phyloP scores from a whole-genome alignment of 1,284 basidiomycete genomes.

The Pyrrhoderma noxium region DNA sequence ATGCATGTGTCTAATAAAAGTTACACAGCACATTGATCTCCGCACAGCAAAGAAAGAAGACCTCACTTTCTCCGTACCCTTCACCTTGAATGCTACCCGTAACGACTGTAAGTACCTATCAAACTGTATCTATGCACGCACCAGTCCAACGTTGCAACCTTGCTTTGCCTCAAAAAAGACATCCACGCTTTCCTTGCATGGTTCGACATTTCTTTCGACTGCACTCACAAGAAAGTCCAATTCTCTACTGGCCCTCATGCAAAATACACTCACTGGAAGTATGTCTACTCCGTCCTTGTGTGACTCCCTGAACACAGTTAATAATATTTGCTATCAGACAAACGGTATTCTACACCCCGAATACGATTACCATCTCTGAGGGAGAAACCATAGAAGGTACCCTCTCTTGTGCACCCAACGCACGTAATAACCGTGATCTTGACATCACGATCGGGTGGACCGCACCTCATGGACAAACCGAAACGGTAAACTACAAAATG shows the following conservation, averaged over 20 bases:
- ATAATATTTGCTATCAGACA: slow-evolving; percentile 42
- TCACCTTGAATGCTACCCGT: slow-evolving; percentile 77
- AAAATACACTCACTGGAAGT: slow-evolving; percentile 96
- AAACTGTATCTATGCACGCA: slow-evolving; percentile 1
- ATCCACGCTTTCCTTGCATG: slow-evolving; percentile 99
- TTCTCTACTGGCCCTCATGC: slow-evolving; percentile 96
- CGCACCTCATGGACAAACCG: slow-evolving; percentile 29
- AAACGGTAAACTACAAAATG: slow-evolving; percentile 68
- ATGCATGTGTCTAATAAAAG: slow-evolving; percentile 3
- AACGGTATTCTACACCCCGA: slow-evolving; percentile 96
- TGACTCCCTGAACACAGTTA: not conserved
- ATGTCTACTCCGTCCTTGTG: slow-evolving; percentile 19
- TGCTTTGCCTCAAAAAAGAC: slow-evolving; percentile 42
- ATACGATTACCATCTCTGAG: slow-evolving; percentile 49
- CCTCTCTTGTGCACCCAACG: slow-evolving; percentile 79
- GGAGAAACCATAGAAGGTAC: slow-evolving; percentile 69
- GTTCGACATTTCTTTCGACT: slow-evolving; percentile 97
- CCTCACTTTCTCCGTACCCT: slow-evolving; percentile 78
- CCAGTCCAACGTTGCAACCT: not conserved
- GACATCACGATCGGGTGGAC: slow-evolving; percentile 82
- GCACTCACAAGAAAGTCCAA: slow-evolving; percentile 92
- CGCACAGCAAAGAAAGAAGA: slow-evolving; percentile 94
- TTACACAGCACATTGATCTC: slow-evolving; percentile 81
- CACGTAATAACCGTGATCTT: slow-evolving; percentile 86
- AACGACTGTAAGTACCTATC: slow-evolving; percentile 78